Evolutionary conservation across 768 basidiomycete species (phyloP).

Genomic region (Amanita rimosa): DNA sequence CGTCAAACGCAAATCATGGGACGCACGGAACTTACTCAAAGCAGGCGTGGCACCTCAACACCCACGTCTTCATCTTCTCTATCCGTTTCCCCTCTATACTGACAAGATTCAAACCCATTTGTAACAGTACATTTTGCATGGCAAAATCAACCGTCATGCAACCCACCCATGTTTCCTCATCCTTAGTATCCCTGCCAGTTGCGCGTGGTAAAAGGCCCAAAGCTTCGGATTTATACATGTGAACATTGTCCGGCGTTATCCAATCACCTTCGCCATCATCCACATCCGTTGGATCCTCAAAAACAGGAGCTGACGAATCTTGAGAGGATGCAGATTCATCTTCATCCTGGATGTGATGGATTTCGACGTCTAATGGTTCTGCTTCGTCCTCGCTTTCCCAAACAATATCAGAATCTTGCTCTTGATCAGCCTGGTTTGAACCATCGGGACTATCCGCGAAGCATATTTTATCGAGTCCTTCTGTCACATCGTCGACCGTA

Average conservation of each 20-base stretch:
- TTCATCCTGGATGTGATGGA: slow-evolving; percentile 22
- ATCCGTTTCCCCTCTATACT: slow-evolving; percentile 88
- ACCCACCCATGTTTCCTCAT: slow-evolving; percentile 43
- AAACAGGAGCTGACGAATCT: slow-evolving; percentile 29
- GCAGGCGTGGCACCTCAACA: slow-evolving; percentile 94
- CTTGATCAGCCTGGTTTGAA: not conserved
- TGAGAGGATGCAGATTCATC: slow-evolving; percentile 10
- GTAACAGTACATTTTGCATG: slow-evolving; percentile 94
- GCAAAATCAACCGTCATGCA: slow-evolving; percentile 99
- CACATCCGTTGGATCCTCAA: slow-evolving; percentile 65
- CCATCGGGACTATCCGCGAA: not conserved
- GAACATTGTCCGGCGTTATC: slow-evolving; percentile 90
- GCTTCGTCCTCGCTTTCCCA: slow-evolving; percentile 8
- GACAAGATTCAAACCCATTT: slow-evolving; percentile 87
- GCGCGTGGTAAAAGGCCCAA: slow-evolving; percentile 67
- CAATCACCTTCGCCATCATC: slow-evolving; percentile 90
- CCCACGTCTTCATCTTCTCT: slow-evolving; percentile 88
- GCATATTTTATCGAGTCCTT: not conserved
- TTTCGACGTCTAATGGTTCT: slow-evolving; percentile 34
- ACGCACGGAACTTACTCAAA: slow-evolving; percentile 70
- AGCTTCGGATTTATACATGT: slow-evolving; percentile 76
- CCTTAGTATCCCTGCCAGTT: slow-evolving; percentile 18
- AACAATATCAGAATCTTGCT: not conserved
- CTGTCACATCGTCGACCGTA: slow-evolving; percentile 3
- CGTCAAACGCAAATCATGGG: not conserved